Evolutionary conservation across 768 basidiomycete genomes (phyloP).

Genomic region (Glaciozyma antarctica): DNA sequence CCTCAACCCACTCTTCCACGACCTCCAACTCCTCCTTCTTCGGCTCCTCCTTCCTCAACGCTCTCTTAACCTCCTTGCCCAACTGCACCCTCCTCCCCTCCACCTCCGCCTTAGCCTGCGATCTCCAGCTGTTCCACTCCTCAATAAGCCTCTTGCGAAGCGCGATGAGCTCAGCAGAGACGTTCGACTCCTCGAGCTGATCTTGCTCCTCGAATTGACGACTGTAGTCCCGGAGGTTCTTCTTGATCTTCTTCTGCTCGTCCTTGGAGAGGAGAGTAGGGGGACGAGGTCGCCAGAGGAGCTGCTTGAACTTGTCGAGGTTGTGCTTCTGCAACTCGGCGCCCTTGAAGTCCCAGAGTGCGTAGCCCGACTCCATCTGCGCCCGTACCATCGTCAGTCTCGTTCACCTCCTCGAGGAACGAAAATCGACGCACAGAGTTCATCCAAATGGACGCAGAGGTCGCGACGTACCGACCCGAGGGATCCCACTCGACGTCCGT

Average conservation of each 20-base stretch:
- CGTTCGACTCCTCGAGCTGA: constrained; percentile 85
- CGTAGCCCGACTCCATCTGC: constrained; percentile 91
- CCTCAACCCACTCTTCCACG: constrained; percentile 48
- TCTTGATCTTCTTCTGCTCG: constrained; percentile 72
- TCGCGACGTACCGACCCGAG: constrained; percentile 81
- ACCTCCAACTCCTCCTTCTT: constrained; percentile 88
- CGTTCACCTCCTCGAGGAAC: constrained; percentile 9
- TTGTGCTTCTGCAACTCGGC: constrained; percentile 73
- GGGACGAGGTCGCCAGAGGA: constrained; percentile 96
- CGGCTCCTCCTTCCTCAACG: constrained; percentile 47
- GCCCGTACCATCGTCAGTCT: constrained; percentile 11
- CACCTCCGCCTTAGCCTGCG: constrained; percentile 57
- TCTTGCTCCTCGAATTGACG: constrained; percentile 92
- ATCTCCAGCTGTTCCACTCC: constrained; percentile 98
- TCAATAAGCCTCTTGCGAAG: constrained; percentile 83
- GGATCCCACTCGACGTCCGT: constrained; percentile 99
- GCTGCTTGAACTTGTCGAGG: constrained; percentile 94
- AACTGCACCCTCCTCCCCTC: constrained; percentile 49
- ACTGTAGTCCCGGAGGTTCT: constrained; percentile 83
- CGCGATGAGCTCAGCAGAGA: constrained; percentile 85
- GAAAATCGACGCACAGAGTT: constrained; percentile 58
- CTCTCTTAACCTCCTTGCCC: constrained; percentile 29
- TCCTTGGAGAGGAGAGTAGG: constrained; percentile 76
- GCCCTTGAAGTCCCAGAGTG: constrained; percentile 97
- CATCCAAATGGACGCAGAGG: constrained; percentile 89